Base-by-base conservation (phyloP, 768 basidiomycete species). In the Mycena galopus region DNA sequence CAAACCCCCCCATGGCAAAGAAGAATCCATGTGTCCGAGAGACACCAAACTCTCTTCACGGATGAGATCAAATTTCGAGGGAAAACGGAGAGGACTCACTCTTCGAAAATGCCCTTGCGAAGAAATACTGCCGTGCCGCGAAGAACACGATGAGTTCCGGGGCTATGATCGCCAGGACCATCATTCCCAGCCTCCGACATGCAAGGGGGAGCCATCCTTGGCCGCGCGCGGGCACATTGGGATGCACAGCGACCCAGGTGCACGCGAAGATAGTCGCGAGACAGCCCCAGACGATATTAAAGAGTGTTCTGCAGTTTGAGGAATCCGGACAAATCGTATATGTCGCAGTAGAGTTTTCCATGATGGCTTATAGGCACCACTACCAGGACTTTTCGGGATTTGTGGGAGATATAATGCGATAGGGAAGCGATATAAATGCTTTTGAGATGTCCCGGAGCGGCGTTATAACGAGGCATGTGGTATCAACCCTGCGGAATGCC, bases 81-180 rank as follows among this genome's bases (percentile, higher is more conserved):
- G 53, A 27, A 30, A 21, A 7, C 6, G 6, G 19, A 55, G 12
- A 55, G 4, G 10, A 21, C 14, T n/a, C n/a, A 55, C 53, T 5
- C 0, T 21, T 35, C 12, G 37, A 11, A 27, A 59, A 39, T 6
- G 4, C 8, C 4, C 23, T 19, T 9, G 58, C 58, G 14, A 25
- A 35, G 17, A 7, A 12, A 1, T 39, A 23, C 37, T 59, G 58
- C 33, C 58, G n/a, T 25, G 58, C 58, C 1, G 58, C 58, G 37
- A 59, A 59, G 58, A 59, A 59, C 21, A 59, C 58, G 33, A 59
- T 39, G 12, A 59, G n/a, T 21, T 59, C 58, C 12, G 58, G 58
- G 23, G 58, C 58, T n/a, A 59, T 59, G 25, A 59, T 25, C 9
- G 37, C 58, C 1, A 59, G 16, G 23, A 59, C 4, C 58, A 59